phyloP scores from a whole-genome alignment of 768 basidiomycete genomes.

The Sarcodon sp. region DNA sequence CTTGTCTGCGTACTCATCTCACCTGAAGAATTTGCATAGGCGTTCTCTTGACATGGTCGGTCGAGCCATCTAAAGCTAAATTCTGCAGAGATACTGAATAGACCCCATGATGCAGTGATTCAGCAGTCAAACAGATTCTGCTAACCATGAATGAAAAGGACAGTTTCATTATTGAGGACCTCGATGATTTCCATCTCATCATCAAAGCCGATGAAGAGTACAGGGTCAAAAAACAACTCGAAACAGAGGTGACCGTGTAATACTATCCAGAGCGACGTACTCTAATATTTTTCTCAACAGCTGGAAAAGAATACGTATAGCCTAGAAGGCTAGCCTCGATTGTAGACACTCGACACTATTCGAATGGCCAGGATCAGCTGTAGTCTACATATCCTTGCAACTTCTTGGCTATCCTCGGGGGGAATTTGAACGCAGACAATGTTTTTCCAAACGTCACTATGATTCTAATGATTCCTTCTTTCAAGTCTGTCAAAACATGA shows the following conservation, averaged over 20 bases:
- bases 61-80: background rate
- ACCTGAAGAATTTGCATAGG: slow-evolving; percentile 22
- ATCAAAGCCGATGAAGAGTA: slow-evolving; percentile 78
- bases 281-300: slow-evolving; percentile 20
- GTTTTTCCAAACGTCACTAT: slow-evolving; percentile 65
- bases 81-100: background rate
- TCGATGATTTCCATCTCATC: slow-evolving; percentile 75
- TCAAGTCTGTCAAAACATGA: slow-evolving; percentile 33
- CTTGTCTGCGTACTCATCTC: slow-evolving; percentile 2
- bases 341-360: background rate
- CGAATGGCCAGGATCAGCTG: slow-evolving; percentile 16
- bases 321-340: slow-evolving; percentile 26
- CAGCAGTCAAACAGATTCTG: slow-evolving; percentile 83
- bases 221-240: slow-evolving; percentile 57
- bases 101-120: slow-evolving; percentile 45
- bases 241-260: slow-evolving; percentile 45
- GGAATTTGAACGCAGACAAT: slow-evolving; percentile 66
- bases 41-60: slow-evolving; percentile 56
- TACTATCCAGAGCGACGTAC: background rate
- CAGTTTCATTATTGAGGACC: slow-evolving; percentile 76
- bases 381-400: slow-evolving; percentile 65
- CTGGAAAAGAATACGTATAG: slow-evolving; percentile 83
- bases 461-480: slow-evolving; percentile 52
- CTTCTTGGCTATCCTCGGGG: slow-evolving; percentile 51
- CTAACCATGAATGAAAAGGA: slow-evolving; percentile 71